Percentiles rank a stretch among this genome's conserved stretches.
Evolutionary conservation across 805 yeast species (phyloP).

Genomic region (Metschnikowia picachoensis): DNA sequence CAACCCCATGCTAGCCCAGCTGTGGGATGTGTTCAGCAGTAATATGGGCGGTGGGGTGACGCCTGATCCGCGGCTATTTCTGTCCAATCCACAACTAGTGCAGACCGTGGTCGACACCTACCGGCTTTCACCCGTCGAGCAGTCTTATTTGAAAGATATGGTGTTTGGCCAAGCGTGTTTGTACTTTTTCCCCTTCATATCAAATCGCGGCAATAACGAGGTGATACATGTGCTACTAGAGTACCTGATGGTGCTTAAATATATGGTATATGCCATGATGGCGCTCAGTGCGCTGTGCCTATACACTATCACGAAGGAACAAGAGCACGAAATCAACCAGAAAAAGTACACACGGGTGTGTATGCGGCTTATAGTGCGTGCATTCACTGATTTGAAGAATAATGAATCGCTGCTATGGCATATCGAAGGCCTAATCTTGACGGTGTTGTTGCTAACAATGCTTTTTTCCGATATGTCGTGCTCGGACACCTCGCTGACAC

Average conservation of each 20-base stretch:
- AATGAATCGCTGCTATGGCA: conserved; percentile 19
- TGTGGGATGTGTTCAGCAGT: conserved; percentile 11
- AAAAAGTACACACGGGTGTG: conserved; percentile 17
- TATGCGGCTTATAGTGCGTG: conserved; percentile 18
- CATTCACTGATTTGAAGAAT: conserved; percentile 16
- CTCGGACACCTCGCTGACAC: conserved; percentile 12
- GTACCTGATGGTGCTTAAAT: conserved; percentile 18
- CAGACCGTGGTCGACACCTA: conserved; percentile 13
- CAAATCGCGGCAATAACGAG: conserved; percentile 12
- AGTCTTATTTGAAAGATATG: conserved; percentile 12
- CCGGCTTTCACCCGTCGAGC: conserved; percentile 13
- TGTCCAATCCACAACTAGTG: conserved; percentile 12
- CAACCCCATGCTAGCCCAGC: conserved; percentile 13
- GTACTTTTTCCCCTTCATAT: conserved; percentile 17
- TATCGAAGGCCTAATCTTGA: conserved; percentile 25
- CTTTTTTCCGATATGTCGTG: conserved; percentile 21
- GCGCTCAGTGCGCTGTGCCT: conserved; percentile 16
- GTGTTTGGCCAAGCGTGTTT: conserved; percentile 8
- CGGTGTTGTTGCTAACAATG: conserved; percentile 24
- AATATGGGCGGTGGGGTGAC: conserved; percentile 4
- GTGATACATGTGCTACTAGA: conserved; percentile 19
- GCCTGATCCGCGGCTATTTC: neutral
- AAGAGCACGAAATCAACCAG: conserved; percentile 15
- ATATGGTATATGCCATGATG: conserved; percentile 19
- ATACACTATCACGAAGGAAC: conserved; percentile 11